Conservation (phyloP, 2,329 filamentous ascomycete species). For the Epichloe festucae region DNA sequence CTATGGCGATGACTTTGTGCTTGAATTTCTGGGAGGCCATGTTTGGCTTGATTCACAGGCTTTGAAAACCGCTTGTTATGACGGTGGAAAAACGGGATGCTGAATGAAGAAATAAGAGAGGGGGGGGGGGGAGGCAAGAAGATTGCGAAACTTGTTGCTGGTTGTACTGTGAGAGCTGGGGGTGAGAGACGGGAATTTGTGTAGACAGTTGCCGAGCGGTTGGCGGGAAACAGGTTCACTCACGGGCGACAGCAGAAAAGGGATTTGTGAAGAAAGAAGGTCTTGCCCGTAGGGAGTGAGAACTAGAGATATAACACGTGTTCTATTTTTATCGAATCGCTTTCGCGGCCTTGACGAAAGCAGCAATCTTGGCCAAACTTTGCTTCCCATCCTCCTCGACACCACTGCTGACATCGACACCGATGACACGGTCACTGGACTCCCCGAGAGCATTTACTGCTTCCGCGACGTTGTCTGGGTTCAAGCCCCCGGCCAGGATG, state of each 20-base stretch:
- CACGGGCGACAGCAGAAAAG: background rate
- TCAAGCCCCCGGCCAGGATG: constrained; percentile 75
- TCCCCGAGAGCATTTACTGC: constrained; percentile 51
- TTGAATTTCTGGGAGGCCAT: background rate
- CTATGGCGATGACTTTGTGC: constrained; percentile 35
- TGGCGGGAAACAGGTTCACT: background rate
- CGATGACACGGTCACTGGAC: constrained; percentile 51
- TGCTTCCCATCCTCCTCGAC: constrained; percentile 78
- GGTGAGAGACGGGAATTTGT: background rate
- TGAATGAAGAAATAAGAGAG: background rate
- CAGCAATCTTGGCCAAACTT: constrained; percentile 64
- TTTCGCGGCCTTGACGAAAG: constrained; percentile 69
- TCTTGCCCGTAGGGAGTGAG: no score
- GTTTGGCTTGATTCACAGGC: background rate
- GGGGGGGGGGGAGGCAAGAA: background rate
- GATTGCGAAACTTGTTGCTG: background rate
- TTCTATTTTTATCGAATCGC: constrained; percentile 28
- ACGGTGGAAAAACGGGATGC: no score
- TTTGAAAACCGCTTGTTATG: background rate
- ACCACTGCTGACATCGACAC: constrained; percentile 88
- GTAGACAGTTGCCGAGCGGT: background rate
- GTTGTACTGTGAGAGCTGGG: background rate
- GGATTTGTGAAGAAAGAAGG: background rate
- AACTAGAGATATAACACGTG: background rate
- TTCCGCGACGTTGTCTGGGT: constrained; percentile 62